Conservation (phyloP, 768 basidiomycete genomes). For the Boletus bicolor region DNA sequence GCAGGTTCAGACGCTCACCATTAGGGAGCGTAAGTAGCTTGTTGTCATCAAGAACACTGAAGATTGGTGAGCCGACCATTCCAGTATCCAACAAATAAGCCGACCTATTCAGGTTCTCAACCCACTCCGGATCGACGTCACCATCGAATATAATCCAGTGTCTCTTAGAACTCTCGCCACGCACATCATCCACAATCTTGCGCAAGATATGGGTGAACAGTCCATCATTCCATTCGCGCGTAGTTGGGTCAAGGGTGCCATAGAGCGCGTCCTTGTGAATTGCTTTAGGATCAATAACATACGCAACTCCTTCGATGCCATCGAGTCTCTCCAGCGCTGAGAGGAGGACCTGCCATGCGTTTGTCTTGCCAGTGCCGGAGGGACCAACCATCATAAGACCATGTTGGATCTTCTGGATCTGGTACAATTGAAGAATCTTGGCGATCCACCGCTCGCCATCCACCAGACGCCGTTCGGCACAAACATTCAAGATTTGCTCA, state of each 20-base stretch:
- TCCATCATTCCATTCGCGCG: constrained; percentile 99
- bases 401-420: constrained; percentile 99
- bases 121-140: constrained; percentile 99
- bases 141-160: constrained; percentile 99
- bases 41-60: constrained; percentile 97
- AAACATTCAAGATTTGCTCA: constrained; percentile 84
- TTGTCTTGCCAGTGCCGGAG: constrained; percentile 94
- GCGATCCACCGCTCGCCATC: constrained; percentile 86
- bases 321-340: constrained; percentile 88
- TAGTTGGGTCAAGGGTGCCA: constrained; percentile 94
- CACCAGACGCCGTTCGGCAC: constrained; percentile 80
- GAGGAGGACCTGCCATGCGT: constrained; percentile 94
- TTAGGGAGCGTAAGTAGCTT: constrained; percentile 95
- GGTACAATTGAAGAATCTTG: constrained; percentile 96
- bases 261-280: constrained; percentile 99
- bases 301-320: constrained; percentile 87
- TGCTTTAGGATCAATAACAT: constrained; percentile 98
- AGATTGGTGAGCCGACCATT: constrained; percentile 1
- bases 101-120: constrained; percentile 98
- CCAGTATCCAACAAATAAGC: constrained; percentile 7
- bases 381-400: constrained; percentile 99
- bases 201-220: constrained; percentile 96
- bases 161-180: constrained; percentile 92
- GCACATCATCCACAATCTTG: constrained; percentile 97
- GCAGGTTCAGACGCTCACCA: constrained; percentile 95